These are phyloP conservation scores for Candida cerambycidarum DNA, from an alignment of 805 yeast genomes.

Conservation along the genomic window DNA sequence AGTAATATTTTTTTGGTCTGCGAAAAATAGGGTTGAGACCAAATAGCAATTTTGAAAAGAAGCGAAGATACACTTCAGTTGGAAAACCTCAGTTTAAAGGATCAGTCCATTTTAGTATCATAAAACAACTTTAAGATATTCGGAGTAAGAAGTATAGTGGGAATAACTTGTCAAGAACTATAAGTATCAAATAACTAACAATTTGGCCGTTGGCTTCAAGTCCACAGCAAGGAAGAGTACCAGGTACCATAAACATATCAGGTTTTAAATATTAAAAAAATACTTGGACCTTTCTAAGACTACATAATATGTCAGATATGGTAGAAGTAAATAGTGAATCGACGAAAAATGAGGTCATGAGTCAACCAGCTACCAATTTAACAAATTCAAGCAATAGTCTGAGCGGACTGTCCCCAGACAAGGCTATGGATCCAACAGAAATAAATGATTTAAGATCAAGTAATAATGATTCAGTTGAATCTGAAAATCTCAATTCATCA, in stretches of 20 bases:
- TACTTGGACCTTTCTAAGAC: neutral
- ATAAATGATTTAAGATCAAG: constrained; percentile 1
- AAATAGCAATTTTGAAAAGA: constrained; percentile 6
- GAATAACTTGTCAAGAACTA: no score
- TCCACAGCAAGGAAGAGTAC: neutral
- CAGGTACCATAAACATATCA: no score
- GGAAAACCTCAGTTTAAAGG: neutral
- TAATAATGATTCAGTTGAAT: neutral
- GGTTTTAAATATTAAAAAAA: no score
- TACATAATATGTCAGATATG: neutral
- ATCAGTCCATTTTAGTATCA: neutral
- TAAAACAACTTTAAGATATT: neutral
- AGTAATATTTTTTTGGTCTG: constrained; percentile 2
- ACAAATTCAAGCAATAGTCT: constrained; percentile 1
- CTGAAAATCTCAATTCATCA: neutral
- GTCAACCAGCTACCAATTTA: neutral
- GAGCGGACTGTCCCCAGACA: constrained; percentile 3
- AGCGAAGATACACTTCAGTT: constrained; percentile 1
- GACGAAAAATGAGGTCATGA: constrained; percentile 5
- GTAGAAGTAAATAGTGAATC: constrained; percentile 4
- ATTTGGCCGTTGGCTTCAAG: neutral
- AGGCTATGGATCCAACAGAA: constrained; percentile 2
- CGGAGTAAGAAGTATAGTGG: neutral
- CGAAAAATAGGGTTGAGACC: constrained; percentile 1
- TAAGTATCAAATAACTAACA: neutral